Percentiles rank a stretch among this genome's conserved stretches.
Evolutionary conservation across 768 basidiomycete species (phyloP).

Genomic region (Polyporus arcularius): DNA sequence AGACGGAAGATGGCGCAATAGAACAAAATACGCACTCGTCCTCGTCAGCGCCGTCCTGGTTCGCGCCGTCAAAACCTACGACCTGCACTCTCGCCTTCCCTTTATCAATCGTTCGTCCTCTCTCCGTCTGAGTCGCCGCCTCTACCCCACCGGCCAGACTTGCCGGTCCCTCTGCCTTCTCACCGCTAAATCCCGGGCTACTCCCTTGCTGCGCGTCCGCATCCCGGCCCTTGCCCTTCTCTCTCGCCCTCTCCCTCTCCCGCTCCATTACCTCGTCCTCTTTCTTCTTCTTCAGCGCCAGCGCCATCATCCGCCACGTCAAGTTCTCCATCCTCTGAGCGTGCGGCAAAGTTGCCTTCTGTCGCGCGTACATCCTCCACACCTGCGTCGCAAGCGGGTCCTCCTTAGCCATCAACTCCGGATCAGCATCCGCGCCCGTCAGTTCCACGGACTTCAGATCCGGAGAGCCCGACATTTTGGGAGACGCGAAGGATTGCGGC

Average conservation of each 20-base stretch:
- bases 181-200: conserved; percentile 1
- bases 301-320: conserved; percentile 98
- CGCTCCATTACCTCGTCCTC: conserved; percentile 58
- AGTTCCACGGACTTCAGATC: conserved; percentile 52
- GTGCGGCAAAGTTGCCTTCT: conserved; percentile 87
- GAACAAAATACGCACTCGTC: conserved; percentile 60
- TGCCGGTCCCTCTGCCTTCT: conserved; percentile 9
- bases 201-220: conserved; percentile 11
- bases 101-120: conserved; percentile 79
- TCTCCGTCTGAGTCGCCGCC: conserved; percentile 42
- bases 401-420: conserved; percentile 70
- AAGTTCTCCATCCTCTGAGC: conserved; percentile 97
- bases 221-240: conserved; percentile 21
- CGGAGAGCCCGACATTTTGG: conserved; percentile 67
- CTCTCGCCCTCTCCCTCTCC: conserved; percentile 28
- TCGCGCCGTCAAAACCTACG: conserved; percentile 77
- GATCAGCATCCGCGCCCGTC: conserved; percentile 49
- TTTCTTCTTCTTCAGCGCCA: conserved; percentile 88
- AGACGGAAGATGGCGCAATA: conserved; percentile 21
- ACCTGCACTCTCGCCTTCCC: conserved; percentile 78
- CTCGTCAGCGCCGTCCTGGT: conserved; percentile 71
- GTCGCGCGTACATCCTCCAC: conserved; percentile 94
- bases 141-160: conserved; percentile 3
- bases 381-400: conserved; percentile 95
- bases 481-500: conserved; percentile 63